These are phyloP conservation scores for Aspergillus neoniger DNA, from an alignment of 2,329 filamentous ascomycete genomes.

Conservation along the genomic window DNA sequence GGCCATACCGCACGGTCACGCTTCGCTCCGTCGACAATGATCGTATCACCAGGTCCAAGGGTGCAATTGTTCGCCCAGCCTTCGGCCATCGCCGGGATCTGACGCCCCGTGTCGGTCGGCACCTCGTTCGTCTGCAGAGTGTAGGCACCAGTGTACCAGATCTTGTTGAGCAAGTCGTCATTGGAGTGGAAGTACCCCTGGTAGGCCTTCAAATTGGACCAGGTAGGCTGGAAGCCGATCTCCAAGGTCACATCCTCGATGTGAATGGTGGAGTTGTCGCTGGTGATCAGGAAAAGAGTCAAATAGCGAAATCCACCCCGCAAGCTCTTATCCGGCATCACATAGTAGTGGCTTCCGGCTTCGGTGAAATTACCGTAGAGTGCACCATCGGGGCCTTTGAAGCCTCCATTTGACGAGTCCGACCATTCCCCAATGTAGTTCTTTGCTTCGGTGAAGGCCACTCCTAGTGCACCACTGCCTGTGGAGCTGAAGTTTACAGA, in stretches of 20 bases:
- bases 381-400: constrained; percentile 46
- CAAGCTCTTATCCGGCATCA: constrained; percentile 42
- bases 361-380: constrained; percentile 40
- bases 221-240: constrained; percentile 53
- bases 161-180: constrained; percentile 55
- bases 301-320: constrained; percentile 51
- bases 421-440: constrained; percentile 52
- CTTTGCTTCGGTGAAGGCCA: constrained; percentile 53
- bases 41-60: constrained; percentile 42
- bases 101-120: constrained; percentile 40
- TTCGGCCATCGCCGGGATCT: constrained; percentile 31
- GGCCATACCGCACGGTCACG: constrained; percentile 49
- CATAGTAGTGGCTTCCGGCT: constrained; percentile 37
- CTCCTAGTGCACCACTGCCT: constrained; percentile 42
- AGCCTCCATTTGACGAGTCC: constrained; percentile 52
- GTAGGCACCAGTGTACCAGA: constrained; percentile 60
- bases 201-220: constrained; percentile 55
- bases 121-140: constrained; percentile 53
- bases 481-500: constrained; percentile 53
- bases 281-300: constrained; percentile 42
- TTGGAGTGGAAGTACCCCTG: constrained; percentile 56
- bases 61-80: constrained; percentile 46
- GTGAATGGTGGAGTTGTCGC: constrained; percentile 34
- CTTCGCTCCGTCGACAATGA: constrained; percentile 49
- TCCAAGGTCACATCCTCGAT: constrained; percentile 46